Percentiles rank a stretch among this genome's conserved stretches.
phyloP scores from a whole-genome alignment of 305 asterid species.

The Fraxinus velutina region DNA sequence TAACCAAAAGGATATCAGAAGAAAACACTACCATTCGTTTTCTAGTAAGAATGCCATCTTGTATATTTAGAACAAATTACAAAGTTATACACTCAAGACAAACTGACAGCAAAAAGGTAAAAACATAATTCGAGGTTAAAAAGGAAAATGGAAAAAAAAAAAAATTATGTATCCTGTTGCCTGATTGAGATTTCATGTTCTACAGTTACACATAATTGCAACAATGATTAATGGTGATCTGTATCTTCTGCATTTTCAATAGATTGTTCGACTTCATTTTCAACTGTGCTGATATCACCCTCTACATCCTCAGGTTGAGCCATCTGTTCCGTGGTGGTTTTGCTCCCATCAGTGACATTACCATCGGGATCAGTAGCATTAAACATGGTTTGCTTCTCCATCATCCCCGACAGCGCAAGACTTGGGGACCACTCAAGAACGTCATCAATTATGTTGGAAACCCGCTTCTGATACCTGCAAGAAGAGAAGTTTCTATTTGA shows the following conservation, averaged over 20 bases:
- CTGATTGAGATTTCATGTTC: constrained; percentile 23
- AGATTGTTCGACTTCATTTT: constrained; percentile 33
- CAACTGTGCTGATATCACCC: constrained; percentile 31
- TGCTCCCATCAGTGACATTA: constrained; percentile 40
- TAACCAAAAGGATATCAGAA: not conserved
- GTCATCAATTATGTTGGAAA: constrained; percentile 91
- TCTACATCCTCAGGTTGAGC: constrained; percentile 29
- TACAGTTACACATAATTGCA: constrained; percentile 16
- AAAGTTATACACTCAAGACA: constrained; percentile 32
- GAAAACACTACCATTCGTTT: not conserved
- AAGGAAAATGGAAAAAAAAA: constrained; percentile 17
- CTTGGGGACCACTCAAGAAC: constrained; percentile 98
- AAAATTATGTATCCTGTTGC: constrained; percentile 19
- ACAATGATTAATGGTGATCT: constrained; percentile 27
- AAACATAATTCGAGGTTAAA: constrained; percentile 13
- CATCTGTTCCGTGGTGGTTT: constrained; percentile 28
- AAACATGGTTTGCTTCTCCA: constrained; percentile 62
- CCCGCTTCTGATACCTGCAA: constrained; percentile 90
- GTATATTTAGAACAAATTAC: constrained; percentile 30
- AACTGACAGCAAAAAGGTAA: not conserved
- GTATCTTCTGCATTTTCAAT: constrained; percentile 29
- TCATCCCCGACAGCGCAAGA: constrained; percentile 90
- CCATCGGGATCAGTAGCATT: constrained; percentile 54
- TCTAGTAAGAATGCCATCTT: not conserved
- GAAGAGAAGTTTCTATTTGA: constrained; percentile 8